Evolutionary conservation across 495 filamentous ascomycete species (phyloP).

Genomic region (Rostrohypoxylon terebratum): DNA sequence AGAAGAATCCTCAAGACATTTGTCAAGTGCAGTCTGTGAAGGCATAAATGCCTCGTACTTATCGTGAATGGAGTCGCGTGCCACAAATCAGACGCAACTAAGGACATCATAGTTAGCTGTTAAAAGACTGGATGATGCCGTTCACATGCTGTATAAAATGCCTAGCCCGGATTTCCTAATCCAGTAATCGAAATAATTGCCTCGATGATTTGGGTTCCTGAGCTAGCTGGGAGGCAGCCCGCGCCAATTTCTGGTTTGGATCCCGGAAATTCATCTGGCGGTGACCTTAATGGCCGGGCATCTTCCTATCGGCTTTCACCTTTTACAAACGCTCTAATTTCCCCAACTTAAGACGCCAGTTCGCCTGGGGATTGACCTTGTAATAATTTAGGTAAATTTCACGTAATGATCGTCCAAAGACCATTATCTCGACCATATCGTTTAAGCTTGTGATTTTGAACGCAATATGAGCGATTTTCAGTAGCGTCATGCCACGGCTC

Average conservation of each 20-base stretch:
- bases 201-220: not conserved
- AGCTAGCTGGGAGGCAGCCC: slow-evolving; percentile 4
- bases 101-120: not conserved
- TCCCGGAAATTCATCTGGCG: not conserved
- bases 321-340: slow-evolving; percentile 9
- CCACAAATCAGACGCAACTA: slow-evolving; percentile 1
- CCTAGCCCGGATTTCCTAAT: slow-evolving; percentile 1
- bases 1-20: not conserved
- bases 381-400: slow-evolving; percentile 17
- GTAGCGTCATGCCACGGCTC: not conserved
- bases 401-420: slow-evolving; percentile 1
- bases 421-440: not conserved
- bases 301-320: slow-evolving; percentile 7
- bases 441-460: not conserved
- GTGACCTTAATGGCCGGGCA: not conserved
- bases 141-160: not conserved
- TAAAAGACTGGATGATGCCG: not conserved
- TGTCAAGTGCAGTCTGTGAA: not conserved
- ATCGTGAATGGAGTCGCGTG: not conserved
- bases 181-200: slow-evolving; percentile 4
- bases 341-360: not conserved
- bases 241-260: not conserved
- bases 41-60: not conserved
- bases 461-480: slow-evolving; percentile 14
- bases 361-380: not conserved